These are phyloP conservation scores for Gyromitra esculenta DNA, from an alignment of 2,329 filamentous ascomycete genomes.

Conservation along the genomic window DNA sequence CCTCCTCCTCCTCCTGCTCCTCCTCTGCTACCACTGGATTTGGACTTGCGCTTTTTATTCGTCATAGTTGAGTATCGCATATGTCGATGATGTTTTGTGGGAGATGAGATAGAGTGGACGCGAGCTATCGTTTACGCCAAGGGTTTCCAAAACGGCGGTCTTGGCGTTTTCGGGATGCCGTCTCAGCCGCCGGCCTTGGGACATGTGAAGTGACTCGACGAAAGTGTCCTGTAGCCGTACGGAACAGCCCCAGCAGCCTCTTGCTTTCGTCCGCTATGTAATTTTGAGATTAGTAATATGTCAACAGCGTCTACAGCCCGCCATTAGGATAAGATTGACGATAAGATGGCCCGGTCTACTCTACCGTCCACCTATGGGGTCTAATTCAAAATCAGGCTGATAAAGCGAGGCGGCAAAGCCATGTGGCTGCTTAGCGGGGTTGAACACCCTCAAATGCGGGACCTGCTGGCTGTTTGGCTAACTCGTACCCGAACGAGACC, in stretches of 20 bases:
- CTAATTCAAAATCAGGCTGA: background rate
- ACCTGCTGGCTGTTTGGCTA: background rate
- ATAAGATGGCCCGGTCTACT: background rate
- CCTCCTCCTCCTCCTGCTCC: background rate
- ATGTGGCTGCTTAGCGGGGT: background rate
- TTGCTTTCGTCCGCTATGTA: background rate
- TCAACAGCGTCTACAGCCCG: background rate
- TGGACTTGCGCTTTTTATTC: slow-evolving; percentile 35
- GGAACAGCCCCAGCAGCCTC: background rate
- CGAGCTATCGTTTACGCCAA: slow-evolving; percentile 33
- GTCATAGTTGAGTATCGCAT: slow-evolving; percentile 35
- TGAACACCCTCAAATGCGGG: background rate
- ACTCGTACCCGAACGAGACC: background rate
- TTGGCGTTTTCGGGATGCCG: background rate
- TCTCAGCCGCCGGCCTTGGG: background rate
- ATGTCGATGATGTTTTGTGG: slow-evolving; percentile 1
- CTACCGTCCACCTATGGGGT: background rate
- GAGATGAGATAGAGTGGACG: background rate
- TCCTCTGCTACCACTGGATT: slow-evolving; percentile 3
- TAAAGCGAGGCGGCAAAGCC: background rate
- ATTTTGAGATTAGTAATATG: background rate
- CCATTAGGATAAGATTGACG: background rate
- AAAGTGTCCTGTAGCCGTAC: background rate
- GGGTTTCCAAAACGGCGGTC: background rate
- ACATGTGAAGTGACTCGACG: background rate